Evolutionary conservation across 2,329 filamentous ascomycete species (phyloP), one percentile per base, ranked within the genome.

Genomic region (Diaporthe destruens): DNA sequence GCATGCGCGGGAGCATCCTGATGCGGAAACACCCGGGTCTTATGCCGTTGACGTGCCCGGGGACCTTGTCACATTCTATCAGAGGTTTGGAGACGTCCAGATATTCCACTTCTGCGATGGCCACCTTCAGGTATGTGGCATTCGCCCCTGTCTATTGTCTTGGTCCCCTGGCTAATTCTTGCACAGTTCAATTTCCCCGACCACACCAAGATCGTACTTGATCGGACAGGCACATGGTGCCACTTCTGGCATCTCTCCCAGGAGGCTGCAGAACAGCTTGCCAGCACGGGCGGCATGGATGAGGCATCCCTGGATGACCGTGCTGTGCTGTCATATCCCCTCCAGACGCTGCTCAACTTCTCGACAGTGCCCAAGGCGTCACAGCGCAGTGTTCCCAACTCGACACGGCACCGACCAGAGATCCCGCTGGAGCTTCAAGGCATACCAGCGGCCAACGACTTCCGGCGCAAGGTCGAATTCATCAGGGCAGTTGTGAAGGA

Each of bases 41-140:
- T 81, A 83, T 56, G 79, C 80, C 34, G 80, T 82, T 8, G 84
- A 83, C 78, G 79, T 89, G 42, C 81, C 84, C 49, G 83, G 85
- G 49, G 89, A 91, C 75, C 84, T 95, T 66, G 92, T 95, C 56
- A 93, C 91, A 1, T 95, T 95, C 76, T 96, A 95, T 80, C 93
- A 96, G 82, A 87, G 93, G 61, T 92, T 94, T 74, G 93, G 93
- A 55, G 93, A 93, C 77, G 93, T 95, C 39, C 93, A 93, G 20
- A 92, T 93, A 81, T 95, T 93, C 93, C 90, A 91, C 65, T 96
- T 96, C 78, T 89, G 89, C 71, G 93, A 96, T 79, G 94, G 94
- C 2, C 93, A 94, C 77, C 87, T 95, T 76, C 93, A 93, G 85
- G 90, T 92, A 84, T 76, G 82, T 32, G 16, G 8, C 2, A 3